Evolutionary conservation across 306 rosid species (phyloP).

Genomic region (Pyrus betulifolia): DNA sequence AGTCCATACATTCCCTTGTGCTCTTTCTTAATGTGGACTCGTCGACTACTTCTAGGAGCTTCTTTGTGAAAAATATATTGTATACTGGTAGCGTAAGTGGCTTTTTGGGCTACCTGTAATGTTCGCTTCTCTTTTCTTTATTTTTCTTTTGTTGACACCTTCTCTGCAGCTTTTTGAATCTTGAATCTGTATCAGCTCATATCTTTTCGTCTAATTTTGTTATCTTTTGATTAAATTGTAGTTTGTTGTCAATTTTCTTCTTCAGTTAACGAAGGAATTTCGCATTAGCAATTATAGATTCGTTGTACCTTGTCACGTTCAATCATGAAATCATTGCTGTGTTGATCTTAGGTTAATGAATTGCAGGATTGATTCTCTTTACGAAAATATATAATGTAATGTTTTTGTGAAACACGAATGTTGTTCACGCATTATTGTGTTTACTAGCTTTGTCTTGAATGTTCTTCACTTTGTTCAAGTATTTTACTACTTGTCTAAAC

Average conservation of each 20-base stretch:
- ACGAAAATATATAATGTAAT: neutral
- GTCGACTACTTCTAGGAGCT: constrained; percentile 18
- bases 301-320: constrained; percentile 16
- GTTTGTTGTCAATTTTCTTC: constrained; percentile 32
- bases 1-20: constrained; percentile 23
- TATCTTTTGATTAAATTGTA: constrained; percentile 31
- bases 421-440: neutral
- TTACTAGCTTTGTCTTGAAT: neutral
- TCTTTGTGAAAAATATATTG: constrained; percentile 29
- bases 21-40: constrained; percentile 15
- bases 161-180: constrained; percentile 10
- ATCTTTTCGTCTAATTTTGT: constrained; percentile 40
- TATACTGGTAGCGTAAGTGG: constrained; percentile 35
- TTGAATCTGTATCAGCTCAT: constrained; percentile 28
- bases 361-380: neutral
- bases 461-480: neutral
- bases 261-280: constrained; percentile 24
- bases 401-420: neutral
- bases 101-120: constrained; percentile 27
- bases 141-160: constrained; percentile 25
- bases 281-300: constrained; percentile 5
- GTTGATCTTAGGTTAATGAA: neutral
- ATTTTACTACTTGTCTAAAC: neutral
- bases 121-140: constrained; percentile 30
- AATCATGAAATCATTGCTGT: constrained; percentile 7